Evolutionary conservation across 805 yeast genomes (phyloP), one percentile per base, ranked within the genome.

Genomic region (Candida patagonica): DNA sequence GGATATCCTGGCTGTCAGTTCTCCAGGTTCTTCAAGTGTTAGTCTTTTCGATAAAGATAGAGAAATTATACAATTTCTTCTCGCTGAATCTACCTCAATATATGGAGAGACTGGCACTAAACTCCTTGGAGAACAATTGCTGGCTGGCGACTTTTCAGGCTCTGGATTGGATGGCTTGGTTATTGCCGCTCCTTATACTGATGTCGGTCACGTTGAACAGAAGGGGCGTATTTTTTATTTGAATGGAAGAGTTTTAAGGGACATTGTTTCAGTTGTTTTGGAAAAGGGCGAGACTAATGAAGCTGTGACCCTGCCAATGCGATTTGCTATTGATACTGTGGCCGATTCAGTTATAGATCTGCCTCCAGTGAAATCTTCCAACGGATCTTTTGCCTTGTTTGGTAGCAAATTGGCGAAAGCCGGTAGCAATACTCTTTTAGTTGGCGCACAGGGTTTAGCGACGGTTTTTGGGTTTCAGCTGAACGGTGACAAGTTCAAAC

Each of bases 1-100:
- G 1, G 61, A 67, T 7, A 62, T 64, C 36, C 52, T 76, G 6
- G 63, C 69, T 0, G 63, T 74, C 3, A 54, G 74, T 1, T 67
- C 71, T 38, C 81, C 83, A 0, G 82, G 83, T 0, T 30, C 52
- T 0, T 72, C 77, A 3, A 44, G 50, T 1, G 36, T 78, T 1
- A 63, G 65, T 35, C 41, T 74, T 5, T 72, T 57, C 43, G 47
- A 51, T 10, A 48, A 52, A 21, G 43, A 48, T 2, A 45, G 30
- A n/a, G 53, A 43, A 20, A 26, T 55, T 26, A 47, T 60, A 13
- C 60, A 51, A 1, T 56, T 61, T 10, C 35, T 21, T 23, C 61
- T 61, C 38, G 15, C 46, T 19, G 41, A 45, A 17, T 43, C 68
- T 6, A 35, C 52, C 7, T 36, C 51, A 10, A 31, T 29, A 17